phyloP scores from a whole-genome alignment of 2,329 filamentous ascomycete species.

The Ascochyta viciae-villosae region DNA sequence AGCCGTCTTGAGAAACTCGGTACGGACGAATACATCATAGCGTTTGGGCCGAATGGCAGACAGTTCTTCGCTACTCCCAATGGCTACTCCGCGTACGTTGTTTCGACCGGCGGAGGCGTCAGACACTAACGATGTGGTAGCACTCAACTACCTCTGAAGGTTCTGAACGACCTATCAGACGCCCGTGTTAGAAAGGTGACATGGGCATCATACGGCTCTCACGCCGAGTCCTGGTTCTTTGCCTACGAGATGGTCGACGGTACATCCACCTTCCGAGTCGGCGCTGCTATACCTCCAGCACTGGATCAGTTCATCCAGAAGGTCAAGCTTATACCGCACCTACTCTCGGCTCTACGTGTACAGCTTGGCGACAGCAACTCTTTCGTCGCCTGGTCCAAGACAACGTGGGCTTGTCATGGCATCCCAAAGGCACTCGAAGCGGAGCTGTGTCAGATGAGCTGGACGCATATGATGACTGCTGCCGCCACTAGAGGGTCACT shows the following conservation, averaged over 20 bases:
- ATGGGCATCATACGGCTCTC: slow-evolving; percentile 37
- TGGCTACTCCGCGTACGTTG: slow-evolving; percentile 37
- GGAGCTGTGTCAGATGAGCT: slow-evolving; percentile 19
- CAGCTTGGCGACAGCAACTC: slow-evolving; percentile 35
- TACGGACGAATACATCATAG: slow-evolving; percentile 36
- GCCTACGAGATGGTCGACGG: slow-evolving; percentile 26
- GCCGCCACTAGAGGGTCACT: slow-evolving; percentile 21
- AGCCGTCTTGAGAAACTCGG: slow-evolving; percentile 22
- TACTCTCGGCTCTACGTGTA: slow-evolving; percentile 25
- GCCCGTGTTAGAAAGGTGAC: slow-evolving; percentile 25
- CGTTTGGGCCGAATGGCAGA: slow-evolving; percentile 29
- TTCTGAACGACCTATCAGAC: slow-evolving; percentile 15
- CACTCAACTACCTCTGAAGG: slow-evolving; percentile 24
- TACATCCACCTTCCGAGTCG: slow-evolving; percentile 12
- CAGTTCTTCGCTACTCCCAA: slow-evolving; percentile 38
- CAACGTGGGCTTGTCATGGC: slow-evolving; percentile 26
- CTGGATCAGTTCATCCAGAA: slow-evolving; percentile 19
- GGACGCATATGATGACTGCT: neutral
- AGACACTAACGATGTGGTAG: slow-evolving; percentile 19
- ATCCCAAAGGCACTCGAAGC: slow-evolving; percentile 19
- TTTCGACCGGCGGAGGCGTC: neutral
- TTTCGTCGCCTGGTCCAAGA: slow-evolving; percentile 31
- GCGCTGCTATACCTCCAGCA: slow-evolving; percentile 15
- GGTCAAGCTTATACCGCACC: neutral
- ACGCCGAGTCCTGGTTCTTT: slow-evolving; percentile 38